Evolutionary conservation across 2,329 filamentous ascomycete genomes (phyloP), one percentile per base, ranked within the genome.

Genomic region (Nannizziopsis barbatae): DNA sequence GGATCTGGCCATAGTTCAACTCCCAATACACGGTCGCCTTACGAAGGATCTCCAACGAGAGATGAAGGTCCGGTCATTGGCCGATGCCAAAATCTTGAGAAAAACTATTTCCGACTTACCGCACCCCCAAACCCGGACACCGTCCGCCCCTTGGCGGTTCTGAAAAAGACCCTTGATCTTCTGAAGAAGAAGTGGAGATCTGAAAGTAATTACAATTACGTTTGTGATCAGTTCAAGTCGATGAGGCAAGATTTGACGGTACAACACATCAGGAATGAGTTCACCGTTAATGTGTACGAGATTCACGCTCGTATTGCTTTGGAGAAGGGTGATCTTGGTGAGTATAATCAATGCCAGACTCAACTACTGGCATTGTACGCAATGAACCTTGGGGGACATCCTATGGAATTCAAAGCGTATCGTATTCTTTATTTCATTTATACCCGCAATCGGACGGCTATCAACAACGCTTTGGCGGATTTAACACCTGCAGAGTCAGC

Each of bases 321-420:
- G 69, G 90, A 98, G 71, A 95, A 93, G 77, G 88, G 86, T 71
- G 92, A 98, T 75, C 80, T 96, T 74, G 90, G 92, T 98, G 92
- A 98, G 92, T 98, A 98, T 92, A 98, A 98, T 75, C 92, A 98
- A 77, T 98, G 92, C 71, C 92, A 98, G 75, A 96, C 92, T 62
- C 92, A 98, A 73, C 76, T 98, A 64, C 86, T 87, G 68, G 87
- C 84, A 56, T 74, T 98, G 61, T 96, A 98, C 71, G 79, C 80
- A 66, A 79, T 86, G 71, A 84, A 86, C 57, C 73, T 95, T 65
- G 86, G 86, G 63, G 92, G 90, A 61, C 88, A 89, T 68, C 81
- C 86, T 63, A 82, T 86, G 71, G 92, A 98, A 70, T 98, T 98
- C 72, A 92, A 92, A 79, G 92, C 90, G 56, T 98, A 98, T 75